A percentile compares a stretch with the other conserved stretches of the same genome.
These are phyloP conservation scores for Cercophora scortea DNA, from an alignment of 495 filamentous ascomycete species.

Conservation along the genomic window DNA sequence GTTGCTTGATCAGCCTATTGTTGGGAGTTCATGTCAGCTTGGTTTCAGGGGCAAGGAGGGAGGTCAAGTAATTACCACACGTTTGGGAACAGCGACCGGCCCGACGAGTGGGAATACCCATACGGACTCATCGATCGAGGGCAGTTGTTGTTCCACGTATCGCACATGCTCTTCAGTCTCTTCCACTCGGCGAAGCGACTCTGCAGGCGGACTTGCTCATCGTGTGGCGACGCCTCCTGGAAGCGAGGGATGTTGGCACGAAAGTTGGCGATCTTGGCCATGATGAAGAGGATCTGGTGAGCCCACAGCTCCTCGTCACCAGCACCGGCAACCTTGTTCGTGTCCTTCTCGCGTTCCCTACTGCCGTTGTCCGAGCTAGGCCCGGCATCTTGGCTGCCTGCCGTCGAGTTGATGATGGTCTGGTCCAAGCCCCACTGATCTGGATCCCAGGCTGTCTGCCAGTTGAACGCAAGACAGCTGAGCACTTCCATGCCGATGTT, in stretches of 20 bases:
- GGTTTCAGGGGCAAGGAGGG: neutral
- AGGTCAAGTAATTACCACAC: slow-evolving; percentile 54
- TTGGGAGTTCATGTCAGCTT: slow-evolving; percentile 8
- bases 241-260: slow-evolving; percentile 56
- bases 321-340: slow-evolving; percentile 41
- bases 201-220: slow-evolving; percentile 56
- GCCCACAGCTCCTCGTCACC: slow-evolving; percentile 81
- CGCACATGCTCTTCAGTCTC: slow-evolving; percentile 62
- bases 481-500: slow-evolving; percentile 87
- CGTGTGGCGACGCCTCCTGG: slow-evolving; percentile 49
- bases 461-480: slow-evolving; percentile 79
- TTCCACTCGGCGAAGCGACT: slow-evolving; percentile 70
- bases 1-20: slow-evolving; percentile 69
- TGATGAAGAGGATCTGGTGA: slow-evolving; percentile 80
- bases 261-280: slow-evolving; percentile 84
- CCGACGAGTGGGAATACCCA: slow-evolving; percentile 58
- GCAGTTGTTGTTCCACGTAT: slow-evolving; percentile 68
- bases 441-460: slow-evolving; percentile 83
- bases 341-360: slow-evolving; percentile 63
- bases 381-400: slow-evolving; percentile 28
- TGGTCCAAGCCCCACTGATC: slow-evolving; percentile 89
- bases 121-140: slow-evolving; percentile 86
- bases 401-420: slow-evolving; percentile 45
- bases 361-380: slow-evolving; percentile 53
- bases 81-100: slow-evolving; percentile 74